Conservation (phyloP, 108 stramenopile species). For the Bacterosira constricta region DNA sequence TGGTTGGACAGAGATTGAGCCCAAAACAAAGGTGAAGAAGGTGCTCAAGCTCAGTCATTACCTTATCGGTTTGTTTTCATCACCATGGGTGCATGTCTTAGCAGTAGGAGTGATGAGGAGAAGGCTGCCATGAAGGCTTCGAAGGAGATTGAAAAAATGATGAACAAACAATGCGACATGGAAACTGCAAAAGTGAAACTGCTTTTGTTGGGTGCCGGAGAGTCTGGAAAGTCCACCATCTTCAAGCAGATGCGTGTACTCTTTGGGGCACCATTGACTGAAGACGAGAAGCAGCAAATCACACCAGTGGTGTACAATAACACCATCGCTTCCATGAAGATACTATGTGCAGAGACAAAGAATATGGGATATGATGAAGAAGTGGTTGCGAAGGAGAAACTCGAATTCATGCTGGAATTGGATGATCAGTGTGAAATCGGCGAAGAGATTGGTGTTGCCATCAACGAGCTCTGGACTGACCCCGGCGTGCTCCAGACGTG, state of each 20-base stretch:
- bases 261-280: slow-evolving; percentile 73
- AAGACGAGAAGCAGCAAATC: slow-evolving; percentile 82
- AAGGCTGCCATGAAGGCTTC: slow-evolving; percentile 46
- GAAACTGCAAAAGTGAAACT: slow-evolving; percentile 89
- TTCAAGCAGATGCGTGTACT: slow-evolving; percentile 96
- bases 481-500: slow-evolving; percentile 68
- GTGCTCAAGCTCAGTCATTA: not conserved
- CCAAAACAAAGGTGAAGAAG: slow-evolving; percentile 16
- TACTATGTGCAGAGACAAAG: slow-evolving; percentile 71
- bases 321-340: slow-evolving; percentile 77
- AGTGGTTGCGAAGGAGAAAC: slow-evolving; percentile 47
- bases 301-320: slow-evolving; percentile 87
- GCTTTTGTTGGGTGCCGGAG: slow-evolving; percentile 97
- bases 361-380: slow-evolving; percentile 58
- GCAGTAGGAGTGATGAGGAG: slow-evolving; percentile 30
- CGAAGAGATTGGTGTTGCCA: slow-evolving; percentile 50
- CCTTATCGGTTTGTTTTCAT: not conserved
- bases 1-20: too few species aligned
- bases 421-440: slow-evolving; percentile 58
- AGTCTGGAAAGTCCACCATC: slow-evolving; percentile 98
- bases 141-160: slow-evolving; percentile 46
- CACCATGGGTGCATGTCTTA: slow-evolving; percentile 47
- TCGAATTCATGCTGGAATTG: slow-evolving; percentile 38
- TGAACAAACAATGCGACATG: slow-evolving; percentile 46
- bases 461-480: slow-evolving; percentile 67